Evolutionary conservation across 306 rosid genomes (phyloP), one percentile per base, ranked within the genome.

Genomic region (Medicago ruthenica): DNA sequence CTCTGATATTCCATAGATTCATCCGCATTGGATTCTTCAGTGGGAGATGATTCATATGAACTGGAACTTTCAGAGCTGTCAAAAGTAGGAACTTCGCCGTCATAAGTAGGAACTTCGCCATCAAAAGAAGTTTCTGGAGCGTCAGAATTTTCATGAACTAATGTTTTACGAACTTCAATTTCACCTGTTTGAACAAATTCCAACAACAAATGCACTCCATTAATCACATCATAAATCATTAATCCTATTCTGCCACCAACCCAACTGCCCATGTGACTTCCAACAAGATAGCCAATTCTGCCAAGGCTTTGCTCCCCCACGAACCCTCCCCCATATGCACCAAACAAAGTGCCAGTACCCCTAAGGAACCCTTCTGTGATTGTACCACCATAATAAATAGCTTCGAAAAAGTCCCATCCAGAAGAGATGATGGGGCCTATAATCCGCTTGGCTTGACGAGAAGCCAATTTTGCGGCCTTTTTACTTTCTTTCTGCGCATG

Each of bases 241-340:
- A 90, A 69, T 79, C 93, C 99, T 42, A 92, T 70, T 74, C 97
- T 87, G 81, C 97, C 96, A 71, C 98, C 99, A 71, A 77, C 80
- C 98, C 98, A 92, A 84, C 97, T 90, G 13, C 99, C 99, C 82
- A 89, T 5, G 69, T 90, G 92, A 86, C 98, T 92, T 87, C 98
- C 98, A 51, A 87, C 86, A 61, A 92, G 93, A 83, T 96, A 92
- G 71, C 97, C 99, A 70, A 90, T 13, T 80, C 91, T 88, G 80
- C 97, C 97, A 44, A 90, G 85, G 86, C 87, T 86, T 84, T 90
- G 82, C 79, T 96, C 97, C 36, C 96, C 96, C 0, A 82, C 0
- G 21, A 85, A 92, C 34, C 92, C 99, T 64, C 93, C 90, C 15
- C 73, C 71, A 60, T 96, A 96, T 3, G 96, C 77, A 60, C 98